A percentile compares a stretch with the other conserved stretches of the same genome.
phyloP scores from a whole-genome alignment of 2,329 filamentous ascomycete species.

The Sphaerulina musiva region DNA sequence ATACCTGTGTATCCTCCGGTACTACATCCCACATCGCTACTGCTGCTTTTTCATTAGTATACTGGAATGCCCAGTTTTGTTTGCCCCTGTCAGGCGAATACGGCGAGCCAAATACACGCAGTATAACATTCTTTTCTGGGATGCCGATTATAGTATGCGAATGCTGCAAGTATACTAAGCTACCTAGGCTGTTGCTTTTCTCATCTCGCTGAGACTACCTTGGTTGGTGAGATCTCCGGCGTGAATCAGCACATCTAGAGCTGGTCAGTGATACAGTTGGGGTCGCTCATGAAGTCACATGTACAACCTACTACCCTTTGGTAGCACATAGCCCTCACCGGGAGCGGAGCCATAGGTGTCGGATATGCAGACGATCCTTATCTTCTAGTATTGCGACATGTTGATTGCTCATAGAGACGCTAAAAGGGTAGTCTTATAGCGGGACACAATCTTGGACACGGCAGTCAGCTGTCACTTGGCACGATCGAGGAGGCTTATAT shows the following conservation, averaged over 20 bases:
- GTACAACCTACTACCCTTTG: constrained; percentile 3
- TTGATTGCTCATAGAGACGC: neutral
- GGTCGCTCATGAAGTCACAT: neutral
- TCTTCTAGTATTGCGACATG: constrained; percentile 34
- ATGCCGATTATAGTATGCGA: constrained; percentile 50
- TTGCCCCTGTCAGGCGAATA: constrained; percentile 45
- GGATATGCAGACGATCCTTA: constrained; percentile 67
- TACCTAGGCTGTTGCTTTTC: constrained; percentile 60
- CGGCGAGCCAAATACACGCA: constrained; percentile 66
- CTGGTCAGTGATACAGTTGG: constrained; percentile 34
- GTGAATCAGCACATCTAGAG: constrained; percentile 64
- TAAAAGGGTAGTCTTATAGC: too few species aligned
- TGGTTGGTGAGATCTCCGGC: constrained; percentile 72
- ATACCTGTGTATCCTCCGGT: constrained; percentile 56
- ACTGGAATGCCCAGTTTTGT: constrained; percentile 61
- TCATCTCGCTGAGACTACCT: constrained; percentile 51
- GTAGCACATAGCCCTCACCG: constrained; percentile 1
- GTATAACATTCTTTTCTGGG: constrained; percentile 53
- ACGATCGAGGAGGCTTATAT: too few species aligned
- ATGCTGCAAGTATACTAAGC: constrained; percentile 56
- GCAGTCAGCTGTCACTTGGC: too few species aligned
- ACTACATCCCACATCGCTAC: constrained; percentile 54
- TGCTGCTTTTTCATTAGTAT: constrained; percentile 39
- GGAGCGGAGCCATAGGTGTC: constrained; percentile 45
- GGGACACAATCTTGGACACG: too few species aligned